phyloP scores from a whole-genome alignment of 495 filamentous ascomycete genomes.

The Clohesyomyces aquaticus region DNA sequence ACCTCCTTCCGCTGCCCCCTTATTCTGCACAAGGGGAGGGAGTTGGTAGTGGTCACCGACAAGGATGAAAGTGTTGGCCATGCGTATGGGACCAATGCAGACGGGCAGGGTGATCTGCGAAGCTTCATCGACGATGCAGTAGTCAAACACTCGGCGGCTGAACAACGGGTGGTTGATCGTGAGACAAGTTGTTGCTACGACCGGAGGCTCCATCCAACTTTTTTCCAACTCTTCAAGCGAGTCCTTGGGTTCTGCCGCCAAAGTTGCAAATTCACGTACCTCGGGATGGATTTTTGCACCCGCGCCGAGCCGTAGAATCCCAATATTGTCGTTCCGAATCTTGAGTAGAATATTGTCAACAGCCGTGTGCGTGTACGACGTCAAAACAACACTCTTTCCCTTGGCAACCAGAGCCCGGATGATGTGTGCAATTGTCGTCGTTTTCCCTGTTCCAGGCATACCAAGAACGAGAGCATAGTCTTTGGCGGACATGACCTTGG shows the following conservation, averaged over 20 bases:
- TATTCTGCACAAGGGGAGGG: conserved; percentile 91
- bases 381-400: conserved; percentile 88
- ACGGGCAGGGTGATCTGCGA: conserved; percentile 96
- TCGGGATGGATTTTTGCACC: conserved; percentile 83
- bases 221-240: conserved; percentile 81
- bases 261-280: conserved; percentile 77
- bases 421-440: conserved; percentile 95
- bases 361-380: conserved; percentile 94
- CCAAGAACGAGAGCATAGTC: conserved; percentile 95
- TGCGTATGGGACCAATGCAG: conserved; percentile 88
- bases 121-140: conserved; percentile 97
- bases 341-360: conserved; percentile 98
- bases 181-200: conserved; percentile 94
- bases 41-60: conserved; percentile 97
- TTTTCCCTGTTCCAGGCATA: conserved; percentile 98
- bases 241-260: conserved; percentile 69
- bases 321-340: conserved; percentile 75
- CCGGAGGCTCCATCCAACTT: conserved; percentile 77
- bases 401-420: conserved; percentile 87
- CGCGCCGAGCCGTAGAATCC: conserved; percentile 81
- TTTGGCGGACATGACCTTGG: conserved; percentile 91
- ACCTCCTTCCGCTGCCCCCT: conserved; percentile 80
- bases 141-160: conserved; percentile 87
- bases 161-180: conserved; percentile 89
- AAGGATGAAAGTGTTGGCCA: conserved; percentile 90